Base-by-base conservation (phyloP, 192 early-diverging fungal genomes). In the Helicostylum pulchrum region DNA sequence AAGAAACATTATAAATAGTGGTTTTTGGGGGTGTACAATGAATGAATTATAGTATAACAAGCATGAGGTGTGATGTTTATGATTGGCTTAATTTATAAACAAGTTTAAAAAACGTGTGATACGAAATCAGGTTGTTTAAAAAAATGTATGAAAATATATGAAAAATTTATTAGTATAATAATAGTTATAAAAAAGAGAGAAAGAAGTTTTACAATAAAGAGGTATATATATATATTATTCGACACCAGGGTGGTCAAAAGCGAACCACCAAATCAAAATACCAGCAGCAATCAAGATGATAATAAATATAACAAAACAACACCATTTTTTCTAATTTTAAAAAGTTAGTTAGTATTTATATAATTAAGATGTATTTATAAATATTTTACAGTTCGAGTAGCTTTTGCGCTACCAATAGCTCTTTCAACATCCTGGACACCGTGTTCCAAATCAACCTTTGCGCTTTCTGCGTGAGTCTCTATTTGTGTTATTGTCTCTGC, bases 401-500 rank as follows among this genome's bases (percentile, higher is more conserved):
- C 62, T 3, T 52, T 60, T n/a, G 83, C 80, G 64, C 65, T 81
- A 7, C 49, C 30, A 31, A 76, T 75, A 9, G 92, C 92, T 51
- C 65, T 77, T 34, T 79, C 67, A 17, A 94, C 72, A 31, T 85
- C 80, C 32, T 87, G 61, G n/a, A 80, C 84, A 21, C 91, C 91
- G 36, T 71, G 56, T 49, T 93, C 86, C 3, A 87, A 73, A 20
- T 93, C 77, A 20, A 83, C 69, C 10, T 83, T 81, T 4, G 87
- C 77, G 50, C 83, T 78, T 5, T 81, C 66, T 0, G 87, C 78
- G 66, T 92, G 78, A 8, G 74, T 68, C 70, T 91, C 91, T 21
- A 94, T 90, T 42, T 87, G 76, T 48, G 87, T 79, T 34, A 95
- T 66, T 43, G 85, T 65, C 39, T 90, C 87, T 31, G 83, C 92